Conservation (phyloP, 1,284 basidiomycete genomes). For the Rhodotorula sp. region DNA sequence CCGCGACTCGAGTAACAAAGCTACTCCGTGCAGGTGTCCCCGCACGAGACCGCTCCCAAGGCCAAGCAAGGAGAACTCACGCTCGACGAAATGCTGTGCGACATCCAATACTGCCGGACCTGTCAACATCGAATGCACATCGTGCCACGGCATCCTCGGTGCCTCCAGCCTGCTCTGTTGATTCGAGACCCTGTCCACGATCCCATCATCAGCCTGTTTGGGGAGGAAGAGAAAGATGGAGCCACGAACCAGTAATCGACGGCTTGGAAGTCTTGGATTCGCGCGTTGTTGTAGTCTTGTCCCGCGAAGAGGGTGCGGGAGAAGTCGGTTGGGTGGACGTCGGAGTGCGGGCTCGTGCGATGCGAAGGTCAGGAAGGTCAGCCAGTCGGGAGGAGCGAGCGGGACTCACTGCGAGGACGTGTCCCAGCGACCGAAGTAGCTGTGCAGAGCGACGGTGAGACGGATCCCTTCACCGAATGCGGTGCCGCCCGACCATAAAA, state of each 20-base stretch:
- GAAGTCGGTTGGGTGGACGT: slow-evolving; percentile 84
- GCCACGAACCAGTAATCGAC: slow-evolving; percentile 66
- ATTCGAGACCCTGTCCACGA: slow-evolving; percentile 32
- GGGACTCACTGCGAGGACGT: slow-evolving; percentile 54
- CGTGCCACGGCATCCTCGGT: slow-evolving; percentile 79
- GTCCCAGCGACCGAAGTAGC: slow-evolving; percentile 92
- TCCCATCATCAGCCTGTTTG: neutral
- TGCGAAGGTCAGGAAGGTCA: neutral
- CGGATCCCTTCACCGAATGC: no score
- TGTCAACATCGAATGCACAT: slow-evolving; percentile 68
- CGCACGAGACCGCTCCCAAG: no score
- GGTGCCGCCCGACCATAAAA: no score
- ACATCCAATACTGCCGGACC: slow-evolving; percentile 71
- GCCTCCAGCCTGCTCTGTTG: slow-evolving; percentile 52
- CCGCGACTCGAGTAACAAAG: neutral
- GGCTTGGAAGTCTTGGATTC: slow-evolving; percentile 65
- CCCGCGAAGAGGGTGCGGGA: slow-evolving; percentile 81
- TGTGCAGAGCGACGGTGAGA: neutral
- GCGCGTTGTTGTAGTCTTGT: slow-evolving; percentile 55
- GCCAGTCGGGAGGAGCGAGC: neutral
- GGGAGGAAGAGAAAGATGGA: slow-evolving; percentile 52
- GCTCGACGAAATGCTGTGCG: slow-evolving; percentile 83
- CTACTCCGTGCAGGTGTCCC: no score
- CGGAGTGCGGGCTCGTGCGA: slow-evolving; percentile 63
- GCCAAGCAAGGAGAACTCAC: slow-evolving; percentile 61